Percentiles rank a stretch among this genome's conserved stretches.
phyloP scores from a whole-genome alignment of 768 basidiomycete species.

The Botryobasidium botryosum region DNA sequence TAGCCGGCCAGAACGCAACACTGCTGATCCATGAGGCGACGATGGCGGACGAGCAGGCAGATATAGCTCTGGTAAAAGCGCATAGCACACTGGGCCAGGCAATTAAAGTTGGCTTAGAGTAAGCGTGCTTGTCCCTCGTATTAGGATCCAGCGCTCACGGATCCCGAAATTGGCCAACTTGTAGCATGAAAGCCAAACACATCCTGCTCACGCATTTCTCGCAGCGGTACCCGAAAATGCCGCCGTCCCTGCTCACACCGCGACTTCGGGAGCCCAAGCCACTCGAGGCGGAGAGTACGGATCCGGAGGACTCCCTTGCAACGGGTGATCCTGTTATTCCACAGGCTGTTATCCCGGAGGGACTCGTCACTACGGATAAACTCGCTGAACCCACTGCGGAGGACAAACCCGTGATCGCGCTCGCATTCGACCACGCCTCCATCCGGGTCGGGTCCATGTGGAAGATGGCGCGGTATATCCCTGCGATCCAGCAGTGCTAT shows the following conservation, averaged over 20 bases:
- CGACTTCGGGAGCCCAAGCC: constrained; percentile 7
- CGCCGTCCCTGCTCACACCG: constrained; percentile 40
- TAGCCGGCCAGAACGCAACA: constrained; percentile 48
- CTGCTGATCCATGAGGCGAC: constrained; percentile 91
- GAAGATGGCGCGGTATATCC: constrained; percentile 58
- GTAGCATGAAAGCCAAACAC: constrained; percentile 70
- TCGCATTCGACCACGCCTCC: constrained; percentile 69
- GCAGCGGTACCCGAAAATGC: constrained; percentile 81
- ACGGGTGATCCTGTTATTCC: too few relatives aligned
- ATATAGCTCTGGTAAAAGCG: constrained; percentile 54
- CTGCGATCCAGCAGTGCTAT: too few relatives aligned
- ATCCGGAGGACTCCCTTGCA: too few relatives aligned
- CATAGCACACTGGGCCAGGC: constrained; percentile 90
- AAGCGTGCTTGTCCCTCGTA: constrained; percentile 18
- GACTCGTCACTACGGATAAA: not conserved
- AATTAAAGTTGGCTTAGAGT: constrained; percentile 57
- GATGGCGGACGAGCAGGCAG: constrained; percentile 68
- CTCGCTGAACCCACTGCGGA: constrained; percentile 12
- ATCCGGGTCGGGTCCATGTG: constrained; percentile 65
- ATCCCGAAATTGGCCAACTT: not conserved
- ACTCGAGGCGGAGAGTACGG: constrained; percentile 1
- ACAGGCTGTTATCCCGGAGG: not conserved
- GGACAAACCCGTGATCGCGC: constrained; percentile 35
- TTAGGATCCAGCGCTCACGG: not conserved
- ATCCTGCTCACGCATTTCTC: constrained; percentile 93